phyloP scores from a whole-genome alignment of 78 protist species.

The Pigoraptor vietnamica region DNA sequence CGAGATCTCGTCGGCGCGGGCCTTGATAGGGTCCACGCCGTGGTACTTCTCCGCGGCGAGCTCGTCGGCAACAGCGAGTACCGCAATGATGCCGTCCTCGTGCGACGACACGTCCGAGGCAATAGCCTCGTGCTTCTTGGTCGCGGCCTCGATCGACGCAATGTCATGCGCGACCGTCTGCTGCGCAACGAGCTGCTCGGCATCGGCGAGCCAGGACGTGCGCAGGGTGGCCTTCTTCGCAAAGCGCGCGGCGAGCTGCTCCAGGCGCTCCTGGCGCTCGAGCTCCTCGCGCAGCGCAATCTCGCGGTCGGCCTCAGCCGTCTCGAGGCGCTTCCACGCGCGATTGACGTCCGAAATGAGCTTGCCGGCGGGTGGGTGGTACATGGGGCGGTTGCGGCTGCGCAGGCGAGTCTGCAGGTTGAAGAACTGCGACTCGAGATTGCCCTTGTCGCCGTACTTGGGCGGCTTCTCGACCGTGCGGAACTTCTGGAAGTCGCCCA shows the following conservation, averaged over 20 bases:
- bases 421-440: constrained; percentile 26
- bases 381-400: constrained; percentile 8
- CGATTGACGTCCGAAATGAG: constrained; percentile 2
- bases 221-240: constrained; percentile 12
- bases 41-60: background rate
- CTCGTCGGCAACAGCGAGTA: background rate
- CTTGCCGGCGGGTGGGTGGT: constrained; percentile 26
- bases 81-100: background rate
- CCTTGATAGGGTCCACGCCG: background rate
- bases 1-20: background rate
- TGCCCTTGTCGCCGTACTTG: constrained; percentile 2
- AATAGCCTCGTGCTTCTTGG: constrained; percentile 25
- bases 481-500: background rate
- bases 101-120: constrained; percentile 28
- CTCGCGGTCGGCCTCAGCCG: constrained; percentile 16
- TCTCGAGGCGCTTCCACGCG: constrained; percentile 27
- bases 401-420: constrained; percentile 18
- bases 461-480: constrained; percentile 30
- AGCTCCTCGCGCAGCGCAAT: constrained; percentile 5
- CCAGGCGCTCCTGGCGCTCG: constrained; percentile 17
- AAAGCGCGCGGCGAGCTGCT: constrained; percentile 20
- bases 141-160: constrained; percentile 15
- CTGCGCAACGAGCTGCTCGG: background rate
- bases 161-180: background rate
- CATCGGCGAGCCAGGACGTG: constrained; percentile 7